Evolutionary conservation across 192 early-diverging fungal genomes (phyloP).

Genomic region (Pilaira anomala): DNA sequence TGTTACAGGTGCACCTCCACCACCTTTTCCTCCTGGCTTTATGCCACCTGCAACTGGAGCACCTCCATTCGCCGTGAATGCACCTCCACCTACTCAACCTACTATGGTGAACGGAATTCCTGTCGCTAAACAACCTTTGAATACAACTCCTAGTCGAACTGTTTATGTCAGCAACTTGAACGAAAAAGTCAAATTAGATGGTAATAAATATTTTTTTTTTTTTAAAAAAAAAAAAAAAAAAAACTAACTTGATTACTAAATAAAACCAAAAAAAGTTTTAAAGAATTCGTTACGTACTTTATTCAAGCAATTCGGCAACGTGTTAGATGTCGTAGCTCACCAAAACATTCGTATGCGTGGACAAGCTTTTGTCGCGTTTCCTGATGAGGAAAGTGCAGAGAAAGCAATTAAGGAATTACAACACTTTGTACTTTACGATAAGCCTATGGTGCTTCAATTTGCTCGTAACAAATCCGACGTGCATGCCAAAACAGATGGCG

Average conservation of each 20-base stretch:
- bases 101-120: conserved; percentile 25
- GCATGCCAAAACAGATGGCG: conserved; percentile 65
- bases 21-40: neutral
- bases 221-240: too few species aligned
- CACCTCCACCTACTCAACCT: neutral
- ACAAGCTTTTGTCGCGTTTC: conserved; percentile 91
- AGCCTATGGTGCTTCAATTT: conserved; percentile 79
- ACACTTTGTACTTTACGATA: conserved; percentile 76
- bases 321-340: conserved; percentile 80
- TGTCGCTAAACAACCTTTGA: conserved; percentile 56
- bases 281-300: conserved; percentile 70
- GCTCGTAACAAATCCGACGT: conserved; percentile 55
- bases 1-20: neutral
- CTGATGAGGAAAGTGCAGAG: conserved; percentile 63
- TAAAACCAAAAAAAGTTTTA: conserved; percentile 56
- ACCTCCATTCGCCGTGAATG: conserved; percentile 2
- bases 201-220: conserved; percentile 21
- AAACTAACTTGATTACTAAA: too few species aligned
- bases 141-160: conserved; percentile 61
- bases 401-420: conserved; percentile 83
- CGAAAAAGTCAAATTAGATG: conserved; percentile 67
- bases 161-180: conserved; percentile 83
- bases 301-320: conserved; percentile 81
- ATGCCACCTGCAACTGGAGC: conserved; percentile 2
- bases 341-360: conserved; percentile 82